Percentiles rank a stretch among this genome's conserved stretches.
These are phyloP conservation scores for Chrysoporthe cubensis DNA, from an alignment of 2,329 filamentous ascomycete species.

Conservation along the genomic window DNA sequence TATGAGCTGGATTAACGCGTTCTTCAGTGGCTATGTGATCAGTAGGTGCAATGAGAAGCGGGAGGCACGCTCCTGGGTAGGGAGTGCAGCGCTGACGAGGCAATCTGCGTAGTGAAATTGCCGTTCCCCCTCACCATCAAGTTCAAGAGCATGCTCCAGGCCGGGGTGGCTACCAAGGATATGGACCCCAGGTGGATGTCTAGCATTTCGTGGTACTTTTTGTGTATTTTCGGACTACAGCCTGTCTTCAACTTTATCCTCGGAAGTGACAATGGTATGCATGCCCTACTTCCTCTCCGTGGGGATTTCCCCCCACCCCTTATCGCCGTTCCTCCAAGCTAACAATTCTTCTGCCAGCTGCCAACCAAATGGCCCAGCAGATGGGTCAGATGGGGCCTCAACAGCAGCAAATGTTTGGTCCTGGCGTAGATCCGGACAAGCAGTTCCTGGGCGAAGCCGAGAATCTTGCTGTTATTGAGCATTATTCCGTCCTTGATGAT, in stretches of 20 bases:
- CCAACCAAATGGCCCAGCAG: conserved; percentile 89
- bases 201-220: conserved; percentile 97
- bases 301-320: background rate
- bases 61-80: background rate
- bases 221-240: conserved; percentile 95
- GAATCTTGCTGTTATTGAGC: conserved; percentile 93
- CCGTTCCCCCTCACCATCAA: conserved; percentile 97
- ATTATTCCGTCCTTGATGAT: conserved; percentile 87
- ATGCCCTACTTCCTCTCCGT: background rate
- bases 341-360: conserved; percentile 60
- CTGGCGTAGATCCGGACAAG: conserved; percentile 94
- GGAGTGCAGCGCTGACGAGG: conserved; percentile 29
- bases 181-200: conserved; percentile 99
- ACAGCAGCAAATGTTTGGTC: conserved; percentile 75
- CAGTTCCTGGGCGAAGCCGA: conserved; percentile 90
- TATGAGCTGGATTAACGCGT: conserved; percentile 99
- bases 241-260: conserved; percentile 97
- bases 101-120: conserved; percentile 73
- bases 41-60: conserved; percentile 58
- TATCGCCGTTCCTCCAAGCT: conserved; percentile 23
- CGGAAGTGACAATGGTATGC: conserved; percentile 90
- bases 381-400: conserved; percentile 81
- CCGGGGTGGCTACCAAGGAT: conserved; percentile 92
- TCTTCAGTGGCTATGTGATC: conserved; percentile 97
- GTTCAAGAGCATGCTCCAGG: conserved; percentile 99